Evolutionary conservation across 257 asterid genomes (phyloP).

Genomic region (Solanum peruvianum): DNA sequence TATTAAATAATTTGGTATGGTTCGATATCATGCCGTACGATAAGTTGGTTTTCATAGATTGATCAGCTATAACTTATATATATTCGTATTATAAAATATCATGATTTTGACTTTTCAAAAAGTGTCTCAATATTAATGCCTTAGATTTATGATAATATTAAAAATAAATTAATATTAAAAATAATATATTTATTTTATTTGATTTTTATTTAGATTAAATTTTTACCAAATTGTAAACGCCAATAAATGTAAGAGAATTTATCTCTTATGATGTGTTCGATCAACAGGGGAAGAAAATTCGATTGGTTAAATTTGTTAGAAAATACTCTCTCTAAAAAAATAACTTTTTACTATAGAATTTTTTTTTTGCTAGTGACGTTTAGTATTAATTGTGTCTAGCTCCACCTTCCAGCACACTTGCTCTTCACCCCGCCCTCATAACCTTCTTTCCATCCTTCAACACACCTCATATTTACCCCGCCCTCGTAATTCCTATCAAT

Average conservation of each 20-base stretch:
- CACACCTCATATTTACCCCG: too few relatives aligned
- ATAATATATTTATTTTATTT: too few relatives aligned
- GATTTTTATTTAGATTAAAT: not conserved
- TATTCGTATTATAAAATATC: too few relatives aligned
- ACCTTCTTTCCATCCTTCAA: too few relatives aligned
- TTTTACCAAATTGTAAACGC: not conserved
- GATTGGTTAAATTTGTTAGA: not conserved
- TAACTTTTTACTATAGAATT: too few relatives aligned
- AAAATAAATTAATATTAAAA: too few relatives aligned
- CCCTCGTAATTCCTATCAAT: too few relatives aligned
- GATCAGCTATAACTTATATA: not conserved
- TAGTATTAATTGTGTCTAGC: not conserved
- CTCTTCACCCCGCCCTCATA: too few relatives aligned
- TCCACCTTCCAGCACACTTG: not conserved
- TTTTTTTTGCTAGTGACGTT: too few relatives aligned
- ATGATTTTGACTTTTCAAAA: not conserved
- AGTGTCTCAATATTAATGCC: not conserved
- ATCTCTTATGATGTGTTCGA: not conserved
- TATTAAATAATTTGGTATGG: not conserved
- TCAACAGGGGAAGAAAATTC: not conserved
- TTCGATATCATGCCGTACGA: rapidly evolving
- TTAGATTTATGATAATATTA: too few relatives aligned
- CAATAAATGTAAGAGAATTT: not conserved
- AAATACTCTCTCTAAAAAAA: too few relatives aligned
- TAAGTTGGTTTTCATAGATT: too few relatives aligned